Conservation (phyloP, 768 basidiomycete genomes). For the Ephemerocybe angulata region DNA sequence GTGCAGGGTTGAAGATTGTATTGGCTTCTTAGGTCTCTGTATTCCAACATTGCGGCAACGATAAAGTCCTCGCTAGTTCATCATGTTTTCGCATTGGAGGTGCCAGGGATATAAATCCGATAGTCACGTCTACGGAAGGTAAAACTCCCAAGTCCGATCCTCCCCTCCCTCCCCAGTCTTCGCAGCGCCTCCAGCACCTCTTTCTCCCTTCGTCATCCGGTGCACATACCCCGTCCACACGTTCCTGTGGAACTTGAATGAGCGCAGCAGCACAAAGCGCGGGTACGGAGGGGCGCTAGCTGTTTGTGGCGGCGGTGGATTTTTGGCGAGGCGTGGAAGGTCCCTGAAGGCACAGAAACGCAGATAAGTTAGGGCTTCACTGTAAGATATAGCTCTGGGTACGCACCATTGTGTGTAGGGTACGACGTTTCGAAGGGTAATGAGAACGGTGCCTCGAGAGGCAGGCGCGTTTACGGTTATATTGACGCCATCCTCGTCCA, state of each 20-base stretch:
- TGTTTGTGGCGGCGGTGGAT: slow-evolving; percentile 53
- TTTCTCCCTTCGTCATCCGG: slow-evolving; percentile 90
- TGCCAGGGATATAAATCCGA: no score
- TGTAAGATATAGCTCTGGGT: neutral
- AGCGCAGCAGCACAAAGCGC: slow-evolving; percentile 65
- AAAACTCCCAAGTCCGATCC: slow-evolving; percentile 91
- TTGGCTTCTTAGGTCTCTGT: no score
- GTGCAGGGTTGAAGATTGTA: no score
- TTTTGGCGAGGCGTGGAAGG: slow-evolving; percentile 69
- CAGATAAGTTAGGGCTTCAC: neutral
- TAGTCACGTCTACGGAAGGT: no score
- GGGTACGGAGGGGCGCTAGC: slow-evolving; percentile 55
- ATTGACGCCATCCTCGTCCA: slow-evolving; percentile 9
- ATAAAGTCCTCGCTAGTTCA: no score
- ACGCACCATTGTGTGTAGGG: slow-evolving; percentile 87
- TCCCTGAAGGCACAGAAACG: slow-evolving; percentile 48
- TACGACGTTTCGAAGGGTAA: slow-evolving; percentile 80
- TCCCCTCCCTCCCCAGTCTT: slow-evolving; percentile 72
- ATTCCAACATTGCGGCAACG: no score
- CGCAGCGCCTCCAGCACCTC: slow-evolving; percentile 57
- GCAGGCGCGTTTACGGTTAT: slow-evolving; percentile 13
- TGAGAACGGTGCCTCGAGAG: slow-evolving; percentile 69
- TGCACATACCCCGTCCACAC: slow-evolving; percentile 87
- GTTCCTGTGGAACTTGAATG: slow-evolving; percentile 70
- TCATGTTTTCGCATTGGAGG: no score